A percentile compares a stretch with the other conserved stretches of the same genome.
phyloP scores from a whole-genome alignment of 1,139 yeast species.

The Geotrichum europaeum region DNA sequence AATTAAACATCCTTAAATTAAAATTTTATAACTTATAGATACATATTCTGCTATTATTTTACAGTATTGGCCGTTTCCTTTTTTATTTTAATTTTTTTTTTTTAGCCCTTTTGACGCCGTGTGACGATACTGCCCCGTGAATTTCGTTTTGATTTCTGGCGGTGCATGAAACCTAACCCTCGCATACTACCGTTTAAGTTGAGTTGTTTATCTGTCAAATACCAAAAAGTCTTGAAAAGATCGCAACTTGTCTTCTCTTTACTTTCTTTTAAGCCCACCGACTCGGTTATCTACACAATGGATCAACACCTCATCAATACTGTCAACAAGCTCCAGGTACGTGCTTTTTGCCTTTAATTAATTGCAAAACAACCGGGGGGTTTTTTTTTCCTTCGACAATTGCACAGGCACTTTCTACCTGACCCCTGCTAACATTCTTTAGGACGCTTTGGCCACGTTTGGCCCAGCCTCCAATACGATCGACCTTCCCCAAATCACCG shows the following conservation, averaged over 20 bases:
- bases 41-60: no score
- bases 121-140: neutral
- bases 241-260: neutral
- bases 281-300: slow-evolving; percentile 41
- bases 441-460: slow-evolving; percentile 82
- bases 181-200: neutral
- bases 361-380: neutral
- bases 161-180: neutral
- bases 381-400: neutral
- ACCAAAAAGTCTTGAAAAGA: neutral
- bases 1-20: no score
- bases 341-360: slow-evolving; percentile 1
- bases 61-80: neutral
- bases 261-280: neutral
- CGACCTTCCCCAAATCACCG: slow-evolving; percentile 94
- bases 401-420: neutral
- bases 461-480: slow-evolving; percentile 50
- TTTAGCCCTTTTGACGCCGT: neutral
- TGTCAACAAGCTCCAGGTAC: slow-evolving; percentile 64
- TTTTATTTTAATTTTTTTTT: neutral
- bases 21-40: no score
- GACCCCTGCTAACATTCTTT: neutral
- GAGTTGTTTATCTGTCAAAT: neutral
- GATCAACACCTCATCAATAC: slow-evolving; percentile 87
- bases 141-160: neutral